Evolutionary conservation across 441 rosid genomes (phyloP).

Genomic region (Geranium incanum): DNA sequence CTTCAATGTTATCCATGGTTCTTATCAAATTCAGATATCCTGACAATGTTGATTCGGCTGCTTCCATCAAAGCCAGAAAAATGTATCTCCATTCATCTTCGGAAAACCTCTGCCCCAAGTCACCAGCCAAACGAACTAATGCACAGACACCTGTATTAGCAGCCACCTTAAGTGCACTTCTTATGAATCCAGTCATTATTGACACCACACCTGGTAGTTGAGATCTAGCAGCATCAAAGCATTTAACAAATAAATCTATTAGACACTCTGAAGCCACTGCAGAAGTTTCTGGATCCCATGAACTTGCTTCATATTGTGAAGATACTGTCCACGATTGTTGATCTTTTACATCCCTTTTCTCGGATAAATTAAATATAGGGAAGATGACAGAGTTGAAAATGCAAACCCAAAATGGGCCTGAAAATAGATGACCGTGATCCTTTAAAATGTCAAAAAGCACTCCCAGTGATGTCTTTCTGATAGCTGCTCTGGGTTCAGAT

Average conservation of each 20-base stretch:
- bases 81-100: constrained; percentile 77
- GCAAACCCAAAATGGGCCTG: constrained; percentile 55
- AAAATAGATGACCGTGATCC: constrained; percentile 91
- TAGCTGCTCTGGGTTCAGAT: constrained; percentile 68
- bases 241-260: constrained; percentile 60
- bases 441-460: constrained; percentile 83
- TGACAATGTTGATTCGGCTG: constrained; percentile 50
- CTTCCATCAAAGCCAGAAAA: constrained; percentile 62
- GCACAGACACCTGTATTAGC: constrained; percentile 72
- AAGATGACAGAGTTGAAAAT: constrained; percentile 54
- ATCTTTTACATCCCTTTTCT: constrained; percentile 30
- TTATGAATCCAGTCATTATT: constrained; percentile 59
- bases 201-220: constrained; percentile 59
- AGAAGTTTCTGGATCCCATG: constrained; percentile 80
- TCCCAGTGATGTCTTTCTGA: constrained; percentile 80
- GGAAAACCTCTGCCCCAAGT: constrained; percentile 54
- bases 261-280: constrained; percentile 61
- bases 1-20: constrained; percentile 56
- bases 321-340: constrained; percentile 29
- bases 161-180: constrained; percentile 68
- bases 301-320: constrained; percentile 39
- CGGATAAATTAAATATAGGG: constrained; percentile 54
- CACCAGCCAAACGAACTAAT: constrained; percentile 53
- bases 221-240: constrained; percentile 48
- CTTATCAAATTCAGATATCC: constrained; percentile 64